Conservation (phyloP, 257 asterid species). For the Linderniella brevidens region DNA sequence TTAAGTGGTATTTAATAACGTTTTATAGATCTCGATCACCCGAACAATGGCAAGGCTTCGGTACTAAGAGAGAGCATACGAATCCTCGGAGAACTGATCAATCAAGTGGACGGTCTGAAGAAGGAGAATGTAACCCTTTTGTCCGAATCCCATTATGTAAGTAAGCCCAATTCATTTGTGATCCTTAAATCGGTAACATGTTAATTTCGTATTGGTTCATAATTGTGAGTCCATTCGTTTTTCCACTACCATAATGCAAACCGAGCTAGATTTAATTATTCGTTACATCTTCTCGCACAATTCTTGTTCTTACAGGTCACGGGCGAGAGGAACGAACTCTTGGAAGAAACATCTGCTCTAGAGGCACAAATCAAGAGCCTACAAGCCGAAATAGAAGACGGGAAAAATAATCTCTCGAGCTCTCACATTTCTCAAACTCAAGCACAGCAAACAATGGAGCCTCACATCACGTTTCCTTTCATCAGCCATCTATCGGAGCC, state of each 20-base stretch:
- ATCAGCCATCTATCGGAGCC: conserved; percentile 18
- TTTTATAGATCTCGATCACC: conserved; percentile 27
- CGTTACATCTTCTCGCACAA: background rate
- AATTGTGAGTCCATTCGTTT: background rate
- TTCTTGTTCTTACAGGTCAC: conserved; percentile 20
- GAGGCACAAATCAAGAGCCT: conserved; percentile 40
- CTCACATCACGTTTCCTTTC: conserved; percentile 14
- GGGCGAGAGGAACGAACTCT: conserved; percentile 40
- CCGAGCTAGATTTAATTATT: conserved; percentile 1
- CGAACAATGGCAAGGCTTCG: conserved; percentile 45
- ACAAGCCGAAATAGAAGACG: conserved; percentile 28
- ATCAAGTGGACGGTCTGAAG: conserved; percentile 33
- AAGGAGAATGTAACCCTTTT: conserved; percentile 35
- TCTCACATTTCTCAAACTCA: conserved; percentile 11
- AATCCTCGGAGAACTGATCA: conserved; percentile 27
- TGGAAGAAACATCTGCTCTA: conserved; percentile 39
- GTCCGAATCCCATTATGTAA: conserved; percentile 50
- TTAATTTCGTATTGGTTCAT: background rate
- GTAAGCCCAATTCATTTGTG: conserved; percentile 7
- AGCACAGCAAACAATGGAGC: conserved; percentile 3
- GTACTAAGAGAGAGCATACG: conserved; percentile 33
- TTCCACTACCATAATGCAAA: too few relatives aligned
- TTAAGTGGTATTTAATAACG: background rate
- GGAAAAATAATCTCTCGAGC: conserved; percentile 15
- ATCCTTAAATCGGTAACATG: background rate